Evolutionary conservation across 108 stramenopile genomes (phyloP).

Genomic region (Conticribra guillardii): DNA sequence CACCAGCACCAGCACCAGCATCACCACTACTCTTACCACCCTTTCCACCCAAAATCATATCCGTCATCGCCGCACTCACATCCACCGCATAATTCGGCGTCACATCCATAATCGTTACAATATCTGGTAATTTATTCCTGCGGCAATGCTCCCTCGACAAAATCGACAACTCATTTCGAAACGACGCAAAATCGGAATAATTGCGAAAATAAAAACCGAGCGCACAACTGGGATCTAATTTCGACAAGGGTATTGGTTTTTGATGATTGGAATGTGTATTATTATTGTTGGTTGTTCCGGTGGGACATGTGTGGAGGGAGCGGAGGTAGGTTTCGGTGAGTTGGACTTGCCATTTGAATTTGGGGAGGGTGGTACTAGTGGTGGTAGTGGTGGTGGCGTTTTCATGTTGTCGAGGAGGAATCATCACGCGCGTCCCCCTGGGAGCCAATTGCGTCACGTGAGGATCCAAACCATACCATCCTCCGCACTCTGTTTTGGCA

Average conservation of each 20-base stretch:
- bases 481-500: slow-evolving; percentile 51
- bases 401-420: too few relatives aligned
- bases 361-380: too few relatives aligned
- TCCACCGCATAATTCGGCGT: slow-evolving; percentile 75
- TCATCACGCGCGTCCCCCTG: slow-evolving; percentile 33
- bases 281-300: too few relatives aligned
- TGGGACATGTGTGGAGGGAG: slow-evolving; percentile 67
- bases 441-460: slow-evolving; percentile 85
- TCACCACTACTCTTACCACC: slow-evolving; percentile 3
- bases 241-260: slow-evolving; percentile 60
- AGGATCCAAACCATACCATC: slow-evolving; percentile 86
- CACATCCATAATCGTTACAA: slow-evolving; percentile 72
- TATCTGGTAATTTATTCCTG: slow-evolving; percentile 53
- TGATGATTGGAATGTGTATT: slow-evolving; percentile 36
- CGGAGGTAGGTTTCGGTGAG: slow-evolving; percentile 73
- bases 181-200: slow-evolving; percentile 60
- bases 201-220: slow-evolving; percentile 87
- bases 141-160: slow-evolving; percentile 39
- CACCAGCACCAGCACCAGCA: neutral
- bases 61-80: slow-evolving; percentile 57
- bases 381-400: too few relatives aligned
- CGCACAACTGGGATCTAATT: slow-evolving; percentile 88
- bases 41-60: slow-evolving; percentile 49
- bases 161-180: slow-evolving; percentile 45
- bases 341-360: slow-evolving; percentile 43